Conservation (phyloP, 768 basidiomycete genomes). For the Suillus fuscotomentosus region DNA sequence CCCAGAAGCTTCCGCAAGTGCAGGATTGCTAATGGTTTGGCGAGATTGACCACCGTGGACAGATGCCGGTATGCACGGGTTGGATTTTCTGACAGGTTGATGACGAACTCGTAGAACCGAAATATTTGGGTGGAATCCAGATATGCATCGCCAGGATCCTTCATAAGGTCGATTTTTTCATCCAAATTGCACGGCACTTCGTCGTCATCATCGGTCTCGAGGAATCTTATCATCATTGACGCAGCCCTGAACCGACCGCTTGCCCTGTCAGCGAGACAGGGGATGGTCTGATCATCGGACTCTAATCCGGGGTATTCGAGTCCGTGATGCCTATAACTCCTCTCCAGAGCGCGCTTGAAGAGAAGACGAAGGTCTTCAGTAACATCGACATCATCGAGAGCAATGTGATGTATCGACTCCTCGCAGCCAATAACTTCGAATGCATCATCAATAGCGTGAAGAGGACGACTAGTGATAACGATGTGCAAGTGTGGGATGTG, state of each 20-base stretch:
- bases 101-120: background rate
- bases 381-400: background rate
- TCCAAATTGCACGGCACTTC: background rate
- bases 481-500: background rate
- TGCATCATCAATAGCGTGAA: background rate
- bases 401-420: background rate
- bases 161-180: background rate
- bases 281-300: background rate
- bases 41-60: conserved; percentile 1
- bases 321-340: background rate
- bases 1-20: background rate
- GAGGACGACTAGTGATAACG: background rate
- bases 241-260: background rate
- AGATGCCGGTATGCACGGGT: background rate
- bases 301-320: background rate
- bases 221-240: background rate
- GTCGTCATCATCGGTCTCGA: background rate
- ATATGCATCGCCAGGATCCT: background rate
- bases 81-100: background rate
- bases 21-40: background rate
- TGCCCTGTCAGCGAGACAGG: background rate
- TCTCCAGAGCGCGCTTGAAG: background rate
- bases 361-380: background rate
- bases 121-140: background rate
- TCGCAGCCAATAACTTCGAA: background rate